phyloP scores from a whole-genome alignment of 352 stramenopile genomes.

The Halophytophthora batemanensis region DNA sequence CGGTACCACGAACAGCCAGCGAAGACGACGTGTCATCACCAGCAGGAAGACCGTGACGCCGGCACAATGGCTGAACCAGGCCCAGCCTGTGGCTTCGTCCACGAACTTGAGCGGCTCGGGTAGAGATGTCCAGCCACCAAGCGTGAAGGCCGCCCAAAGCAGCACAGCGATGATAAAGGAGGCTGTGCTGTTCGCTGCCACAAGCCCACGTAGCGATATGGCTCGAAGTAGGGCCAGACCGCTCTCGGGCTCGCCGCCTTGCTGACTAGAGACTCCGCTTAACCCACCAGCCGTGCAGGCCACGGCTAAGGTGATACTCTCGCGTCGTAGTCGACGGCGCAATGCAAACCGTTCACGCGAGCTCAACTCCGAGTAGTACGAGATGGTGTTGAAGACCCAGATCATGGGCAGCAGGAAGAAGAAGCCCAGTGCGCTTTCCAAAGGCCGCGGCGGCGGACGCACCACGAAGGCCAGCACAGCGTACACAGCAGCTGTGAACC shows the following conservation, averaged over 20 bases:
- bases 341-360: slow-evolving; percentile 75
- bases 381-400: slow-evolving; percentile 83
- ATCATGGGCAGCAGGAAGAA: slow-evolving; percentile 71
- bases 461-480: slow-evolving; percentile 48
- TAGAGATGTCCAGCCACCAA: slow-evolving; percentile 75
- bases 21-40: slow-evolving; percentile 65
- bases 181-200: slow-evolving; percentile 36
- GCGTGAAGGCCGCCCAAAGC: slow-evolving; percentile 71
- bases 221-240: slow-evolving; percentile 26
- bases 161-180: slow-evolving; percentile 66
- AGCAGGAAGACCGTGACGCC: slow-evolving; percentile 77
- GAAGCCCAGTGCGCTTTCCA: slow-evolving; percentile 60
- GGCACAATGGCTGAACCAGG: slow-evolving; percentile 83
- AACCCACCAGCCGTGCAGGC: slow-evolving; percentile 39
- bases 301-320: slow-evolving; percentile 78
- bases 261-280: slow-evolving; percentile 24
- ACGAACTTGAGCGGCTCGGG: slow-evolving; percentile 81
- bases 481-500: slow-evolving; percentile 59
- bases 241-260: slow-evolving; percentile 24
- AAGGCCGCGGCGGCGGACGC: slow-evolving; percentile 34
- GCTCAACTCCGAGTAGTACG: slow-evolving; percentile 87
- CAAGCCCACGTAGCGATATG: slow-evolving; percentile 25
- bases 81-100: slow-evolving; percentile 80
- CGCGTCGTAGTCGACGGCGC: slow-evolving; percentile 54
- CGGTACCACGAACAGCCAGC: slow-evolving; percentile 74